Evolutionary conservation across 2,329 filamentous ascomycete species (phyloP).

Genomic region (Sclerotinia spermophila): DNA sequence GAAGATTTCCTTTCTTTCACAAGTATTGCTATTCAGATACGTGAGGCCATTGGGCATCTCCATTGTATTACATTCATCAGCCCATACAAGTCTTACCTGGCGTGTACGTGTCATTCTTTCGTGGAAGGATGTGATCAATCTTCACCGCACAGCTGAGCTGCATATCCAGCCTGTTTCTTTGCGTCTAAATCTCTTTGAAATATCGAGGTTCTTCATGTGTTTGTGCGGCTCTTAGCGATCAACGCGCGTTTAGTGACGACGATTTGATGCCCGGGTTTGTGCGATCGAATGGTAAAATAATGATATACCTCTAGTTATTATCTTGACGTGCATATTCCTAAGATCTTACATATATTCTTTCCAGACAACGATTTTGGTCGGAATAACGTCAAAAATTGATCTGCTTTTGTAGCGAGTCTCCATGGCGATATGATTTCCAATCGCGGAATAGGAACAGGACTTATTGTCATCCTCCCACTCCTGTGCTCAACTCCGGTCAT

Average conservation of each 20-base stretch:
- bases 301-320: not conserved
- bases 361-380: not conserved
- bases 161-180: not conserved
- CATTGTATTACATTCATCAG: not conserved
- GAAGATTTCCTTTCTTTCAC: not conserved
- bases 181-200: not conserved
- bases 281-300: not conserved
- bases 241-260: constrained; percentile 15
- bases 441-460: not conserved
- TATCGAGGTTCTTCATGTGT: not conserved
- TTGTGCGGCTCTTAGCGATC: not conserved
- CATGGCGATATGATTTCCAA: not conserved
- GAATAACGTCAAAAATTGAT: not conserved
- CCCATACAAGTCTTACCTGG: not conserved
- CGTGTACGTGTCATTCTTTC: not conserved
- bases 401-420: not conserved
- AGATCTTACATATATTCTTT: not conserved
- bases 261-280: not conserved
- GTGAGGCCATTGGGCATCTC: not conserved
- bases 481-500: not conserved
- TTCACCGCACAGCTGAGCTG: too few species aligned
- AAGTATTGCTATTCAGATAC: not conserved
- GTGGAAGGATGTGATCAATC: too few species aligned
- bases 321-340: not conserved
- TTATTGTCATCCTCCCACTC: not conserved